A percentile compares a stretch with the other conserved stretches of the same genome.
These are phyloP conservation scores for Arxiozyma slooffiae DNA, from an alignment of 1,139 yeast genomes.

Conservation along the genomic window DNA sequence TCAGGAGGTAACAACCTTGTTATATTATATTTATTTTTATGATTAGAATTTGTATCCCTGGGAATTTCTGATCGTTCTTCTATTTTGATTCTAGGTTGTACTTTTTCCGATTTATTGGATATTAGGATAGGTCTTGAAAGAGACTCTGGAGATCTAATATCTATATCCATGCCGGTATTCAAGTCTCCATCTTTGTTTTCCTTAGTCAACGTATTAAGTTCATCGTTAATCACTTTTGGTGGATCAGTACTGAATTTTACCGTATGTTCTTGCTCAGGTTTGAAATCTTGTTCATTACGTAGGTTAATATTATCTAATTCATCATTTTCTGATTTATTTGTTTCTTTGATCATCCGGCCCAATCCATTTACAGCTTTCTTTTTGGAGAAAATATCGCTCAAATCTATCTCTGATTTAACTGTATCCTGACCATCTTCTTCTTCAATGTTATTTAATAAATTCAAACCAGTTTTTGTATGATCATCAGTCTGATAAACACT, in stretches of 20 bases:
- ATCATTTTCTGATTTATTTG: background rate
- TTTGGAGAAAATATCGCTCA: constrained; percentile 19
- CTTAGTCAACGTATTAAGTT: background rate
- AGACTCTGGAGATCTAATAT: background rate
- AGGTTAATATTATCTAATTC: background rate
- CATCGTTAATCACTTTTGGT: constrained; percentile 16
- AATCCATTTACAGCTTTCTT: background rate
- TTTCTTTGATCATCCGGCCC: background rate
- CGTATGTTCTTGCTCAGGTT: constrained; percentile 13
- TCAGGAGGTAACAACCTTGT: constrained; percentile 6
- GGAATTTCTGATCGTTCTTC: background rate
- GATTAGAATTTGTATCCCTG: background rate
- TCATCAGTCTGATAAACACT: constrained; percentile 29
- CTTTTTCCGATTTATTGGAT: background rate
- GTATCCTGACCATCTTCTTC: constrained; percentile 26
- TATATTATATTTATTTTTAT: background rate
- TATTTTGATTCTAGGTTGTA: constrained; percentile 1
- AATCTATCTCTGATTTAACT: constrained; percentile 23
- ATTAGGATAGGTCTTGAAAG: background rate
- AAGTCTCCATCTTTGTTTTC: background rate
- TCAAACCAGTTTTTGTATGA: background rate
- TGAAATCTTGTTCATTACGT: background rate
- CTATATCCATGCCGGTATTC: background rate
- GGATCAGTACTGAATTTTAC: constrained; percentile 23
- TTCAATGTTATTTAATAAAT: constrained; percentile 7